Base-by-base conservation (phyloP, 768 basidiomycete genomes). In the Xerocomellus amylosporus region DNA sequence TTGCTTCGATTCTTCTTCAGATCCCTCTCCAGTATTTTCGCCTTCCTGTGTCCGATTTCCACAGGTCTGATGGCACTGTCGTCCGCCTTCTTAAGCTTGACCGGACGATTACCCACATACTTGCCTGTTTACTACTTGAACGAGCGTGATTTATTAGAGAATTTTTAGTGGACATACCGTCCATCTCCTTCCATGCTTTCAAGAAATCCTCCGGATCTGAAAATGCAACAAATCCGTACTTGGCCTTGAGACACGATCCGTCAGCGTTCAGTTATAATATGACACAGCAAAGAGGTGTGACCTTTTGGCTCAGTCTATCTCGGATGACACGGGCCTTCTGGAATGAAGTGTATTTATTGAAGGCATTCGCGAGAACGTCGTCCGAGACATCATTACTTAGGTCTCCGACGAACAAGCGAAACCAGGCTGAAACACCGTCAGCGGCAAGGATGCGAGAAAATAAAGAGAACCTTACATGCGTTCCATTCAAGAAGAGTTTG, bases 181-280 rank as follows among this genome's bases (percentile, higher is more conserved):
- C 94, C 95, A 97, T 98, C 71, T 98, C 95, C 70, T 98, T 98
- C 96, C 96, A 99, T 17, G 96, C 96, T 68, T 86, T 95, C 53
- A 99, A 71, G 71, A 98, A 98, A 70, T 99, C 97, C 73, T 99
- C 97, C 0, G 97, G 97, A 66, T 98, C 97, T 41, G 90, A 92
- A 73, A 98, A 99, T 1, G 93, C 93, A 26, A 98, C 93, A 66
- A 99, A 99, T 4, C 95, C 97, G 66, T 87, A 99, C 71, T 92
- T 97, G 0, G 96, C 95, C 93, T 96, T 52, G 2, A 60, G 20
- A 50, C 14, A 41, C 24, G 33, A 58, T 48, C 5, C 49, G 36
- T 50, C 33, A 59, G 56, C 38, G 19, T 58, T 36, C 22, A 17
- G 28, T 20, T 37, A 38, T 19, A 2, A 31, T n/a, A 19, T 6